Percentiles rank a stretch among this genome's conserved stretches.
Conservation (phyloP, 495 filamentous ascomycete species). For the Penicillium ochrochloron region DNA sequence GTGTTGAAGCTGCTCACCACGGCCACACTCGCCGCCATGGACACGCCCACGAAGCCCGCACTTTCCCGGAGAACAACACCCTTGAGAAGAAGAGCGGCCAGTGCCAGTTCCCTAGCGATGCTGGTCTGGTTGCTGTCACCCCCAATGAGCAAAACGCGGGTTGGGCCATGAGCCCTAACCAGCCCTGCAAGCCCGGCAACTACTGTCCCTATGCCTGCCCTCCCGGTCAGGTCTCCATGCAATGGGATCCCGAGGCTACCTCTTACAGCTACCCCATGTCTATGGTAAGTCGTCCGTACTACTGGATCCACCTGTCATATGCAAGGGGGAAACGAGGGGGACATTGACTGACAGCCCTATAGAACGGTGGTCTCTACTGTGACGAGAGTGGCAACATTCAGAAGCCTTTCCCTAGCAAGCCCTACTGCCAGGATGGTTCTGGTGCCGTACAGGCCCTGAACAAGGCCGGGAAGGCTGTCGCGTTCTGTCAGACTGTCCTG, state of each 20-base stretch:
- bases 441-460: conserved; percentile 67
- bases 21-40: conserved; percentile 38
- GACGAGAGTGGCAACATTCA: conserved; percentile 66
- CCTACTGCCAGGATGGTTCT: conserved; percentile 74
- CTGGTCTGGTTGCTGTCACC: conserved; percentile 70
- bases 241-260: conserved; percentile 76
- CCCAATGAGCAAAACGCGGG: conserved; percentile 69
- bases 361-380: conserved; percentile 82
- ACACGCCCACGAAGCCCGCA: conserved; percentile 33
- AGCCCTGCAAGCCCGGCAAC: conserved; percentile 67
- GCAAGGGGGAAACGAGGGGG: conserved; percentile 21
- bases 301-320: conserved; percentile 22
- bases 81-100: conserved; percentile 51
- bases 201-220: conserved; percentile 84
- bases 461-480: conserved; percentile 61
- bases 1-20: conserved; percentile 46
- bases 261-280: conserved; percentile 71
- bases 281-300: conserved; percentile 64
- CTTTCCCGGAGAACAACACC: conserved; percentile 20
- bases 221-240: conserved; percentile 74
- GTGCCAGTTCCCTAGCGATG: conserved; percentile 70
- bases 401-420: conserved; percentile 71
- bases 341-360: conserved; percentile 31
- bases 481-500: conserved; percentile 83
- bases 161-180: conserved; percentile 83